Conservation (phyloP, 176 grass and related monocot genomes). For the Raddia guianensis region DNA sequence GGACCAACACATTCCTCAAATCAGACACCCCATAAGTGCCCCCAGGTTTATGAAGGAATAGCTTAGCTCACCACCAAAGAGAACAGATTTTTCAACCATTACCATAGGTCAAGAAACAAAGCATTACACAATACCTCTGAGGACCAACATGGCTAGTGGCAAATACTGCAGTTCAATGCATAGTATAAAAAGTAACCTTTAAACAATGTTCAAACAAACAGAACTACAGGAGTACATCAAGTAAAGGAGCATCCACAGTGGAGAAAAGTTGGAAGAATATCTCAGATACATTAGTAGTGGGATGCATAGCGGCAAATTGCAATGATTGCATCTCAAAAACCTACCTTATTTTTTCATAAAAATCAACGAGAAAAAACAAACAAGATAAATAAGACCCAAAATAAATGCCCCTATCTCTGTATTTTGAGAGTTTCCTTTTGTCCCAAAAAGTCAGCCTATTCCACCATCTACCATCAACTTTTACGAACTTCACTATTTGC, state of each 20-base stretch:
- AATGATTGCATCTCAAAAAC: constrained; percentile 1
- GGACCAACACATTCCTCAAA: neutral
- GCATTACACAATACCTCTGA: neutral
- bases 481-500: too few relatives aligned
- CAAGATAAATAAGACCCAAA: constrained; percentile 2
- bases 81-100: neutral
- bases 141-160: neutral
- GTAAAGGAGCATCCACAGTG: neutral
- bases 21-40: neutral
- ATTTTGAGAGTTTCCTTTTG: neutral
- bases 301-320: constrained; percentile 4
- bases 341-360: neutral
- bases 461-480: too few relatives aligned
- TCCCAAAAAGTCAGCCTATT: too few relatives aligned
- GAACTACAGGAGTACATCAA: neutral
- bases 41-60: neutral
- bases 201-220: neutral
- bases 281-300: neutral
- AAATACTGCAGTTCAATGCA: neutral
- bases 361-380: neutral
- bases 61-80: neutral
- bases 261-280: neutral
- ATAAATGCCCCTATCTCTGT: neutral
- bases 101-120: neutral
- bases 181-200: neutral